A percentile compares a stretch with the other conserved stretches of the same genome.
Evolutionary conservation across 805 yeast species (phyloP).

Genomic region (Candida berthetii): DNA sequence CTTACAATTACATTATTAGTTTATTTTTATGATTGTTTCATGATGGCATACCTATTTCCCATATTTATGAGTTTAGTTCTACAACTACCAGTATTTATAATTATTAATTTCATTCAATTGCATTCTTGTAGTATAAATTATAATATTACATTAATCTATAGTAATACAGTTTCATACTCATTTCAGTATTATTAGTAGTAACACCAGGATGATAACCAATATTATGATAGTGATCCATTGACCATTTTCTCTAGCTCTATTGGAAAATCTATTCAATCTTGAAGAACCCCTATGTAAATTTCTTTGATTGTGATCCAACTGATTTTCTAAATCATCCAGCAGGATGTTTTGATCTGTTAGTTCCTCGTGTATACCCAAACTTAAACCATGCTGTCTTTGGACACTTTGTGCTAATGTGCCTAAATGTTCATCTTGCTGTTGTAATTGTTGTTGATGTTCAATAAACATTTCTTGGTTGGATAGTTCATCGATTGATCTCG

Average conservation of each 20-base stretch:
- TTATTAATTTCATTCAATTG: too few species aligned
- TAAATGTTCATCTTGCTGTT: constrained; percentile 39
- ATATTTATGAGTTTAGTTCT: too few species aligned
- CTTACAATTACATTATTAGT: too few species aligned
- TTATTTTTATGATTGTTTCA: too few species aligned
- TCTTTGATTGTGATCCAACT: constrained; percentile 35
- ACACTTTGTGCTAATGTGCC: constrained; percentile 35
- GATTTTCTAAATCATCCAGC: constrained; percentile 42
- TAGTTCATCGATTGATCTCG: constrained; percentile 7
- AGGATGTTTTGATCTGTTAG: constrained; percentile 41
- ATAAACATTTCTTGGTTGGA: constrained; percentile 30
- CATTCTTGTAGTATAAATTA: too few species aligned
- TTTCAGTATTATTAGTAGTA: constrained; percentile 35
- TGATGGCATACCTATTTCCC: too few species aligned
- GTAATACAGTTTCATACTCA: too few species aligned
- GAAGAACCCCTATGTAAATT: constrained; percentile 34
- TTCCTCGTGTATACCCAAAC: constrained; percentile 41
- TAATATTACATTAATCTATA: too few species aligned
- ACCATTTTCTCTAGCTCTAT: constrained; percentile 38
- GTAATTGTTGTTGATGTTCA: constrained; percentile 41
- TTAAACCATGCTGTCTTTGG: constrained; percentile 35
- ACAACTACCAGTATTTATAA: too few species aligned
- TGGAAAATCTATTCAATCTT: constrained; percentile 31
- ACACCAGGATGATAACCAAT: constrained; percentile 34
- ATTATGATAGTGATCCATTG: constrained; percentile 42